Base-by-base conservation (phyloP, 106 monocot genomes). In the Alisma plantagoaquatica region DNA sequence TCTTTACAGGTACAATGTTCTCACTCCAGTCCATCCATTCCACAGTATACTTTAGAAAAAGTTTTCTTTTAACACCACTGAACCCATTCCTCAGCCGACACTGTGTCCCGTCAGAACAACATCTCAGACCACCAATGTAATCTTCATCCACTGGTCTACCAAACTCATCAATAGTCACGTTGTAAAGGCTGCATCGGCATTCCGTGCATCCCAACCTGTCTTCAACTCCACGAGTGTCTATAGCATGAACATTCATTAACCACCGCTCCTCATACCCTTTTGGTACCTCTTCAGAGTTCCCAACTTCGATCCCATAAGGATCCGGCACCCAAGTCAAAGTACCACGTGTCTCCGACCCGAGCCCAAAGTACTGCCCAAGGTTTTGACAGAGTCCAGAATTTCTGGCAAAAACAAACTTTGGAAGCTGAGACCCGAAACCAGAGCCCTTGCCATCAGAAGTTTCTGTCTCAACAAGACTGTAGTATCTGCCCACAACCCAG, bases 201-300 rank as follows among this genome's bases (percentile, higher is more conserved):
- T 92, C 86, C 0, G 75, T 86, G 70, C 82, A 86, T 4, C 82
- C 92, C 15, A 62, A 3, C 5, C 73, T 53, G 42, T 92, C 82
- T 30, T 68, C 69, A 26, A 71, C 86, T 2, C 75, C 86, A 29
- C 92, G 35, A 1, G 86, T 92, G 51, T 92, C 92, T 0, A 92
- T 92, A 10, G 82, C 86, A 53, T 92, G 92, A 3, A 92, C 70
- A 33, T 92, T 86, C n/a, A 92, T 3, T 29, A 82, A 2, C 92
- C 92, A 92, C 30, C 46, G 70, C 54, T 82, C 78, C 68, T 82
- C 76, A 30, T 71, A 92, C 0, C 92, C 81, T 21, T 70, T 22
- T 10, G 82, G 92, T 24, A 71, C 28, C 9, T 64, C 43, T 17
- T 27, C 57, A 11, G 70, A 78, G 25, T 86, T 62, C 2, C 92